Evolutionary conservation across 2,329 filamentous ascomycete species (phyloP).

Genomic region (Cryoendolithus antarcticus): DNA sequence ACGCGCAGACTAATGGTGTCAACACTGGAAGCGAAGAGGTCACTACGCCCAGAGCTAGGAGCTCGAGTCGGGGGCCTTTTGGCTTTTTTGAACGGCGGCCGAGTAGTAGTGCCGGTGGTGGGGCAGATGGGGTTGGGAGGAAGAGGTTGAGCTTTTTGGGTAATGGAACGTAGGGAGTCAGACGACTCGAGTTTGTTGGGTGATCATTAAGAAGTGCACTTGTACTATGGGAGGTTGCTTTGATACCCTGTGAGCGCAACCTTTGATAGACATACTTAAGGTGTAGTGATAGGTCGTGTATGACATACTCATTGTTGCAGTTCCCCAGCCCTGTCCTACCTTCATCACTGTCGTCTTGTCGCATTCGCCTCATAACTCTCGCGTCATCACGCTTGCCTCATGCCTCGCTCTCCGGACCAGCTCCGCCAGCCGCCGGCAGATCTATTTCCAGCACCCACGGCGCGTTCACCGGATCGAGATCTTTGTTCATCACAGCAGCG

Average conservation of each 20-base stretch:
- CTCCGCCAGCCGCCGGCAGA: conserved; percentile 10
- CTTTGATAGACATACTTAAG: too few relatives aligned
- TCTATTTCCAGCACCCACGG: conserved; percentile 47
- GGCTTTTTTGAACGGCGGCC: conserved; percentile 5
- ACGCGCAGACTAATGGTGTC: conserved; percentile 6
- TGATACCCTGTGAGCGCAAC: too few relatives aligned
- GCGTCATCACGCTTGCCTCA: background rate
- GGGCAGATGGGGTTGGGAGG: conserved; percentile 47
- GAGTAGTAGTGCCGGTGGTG: conserved; percentile 1
- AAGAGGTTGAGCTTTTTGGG: conserved; percentile 70
- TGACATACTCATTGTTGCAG: too few relatives aligned
- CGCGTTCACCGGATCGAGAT: conserved; percentile 37
- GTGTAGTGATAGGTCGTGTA: too few relatives aligned
- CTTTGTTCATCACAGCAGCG: conserved; percentile 42
- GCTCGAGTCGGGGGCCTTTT: conserved; percentile 2
- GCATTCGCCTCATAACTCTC: too few relatives aligned
- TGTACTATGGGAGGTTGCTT: too few relatives aligned
- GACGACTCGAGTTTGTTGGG: too few relatives aligned
- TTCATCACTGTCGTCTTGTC: too few relatives aligned
- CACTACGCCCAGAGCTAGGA: conserved; percentile 7
- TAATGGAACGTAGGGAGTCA: conserved; percentile 53
- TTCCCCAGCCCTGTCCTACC: too few relatives aligned
- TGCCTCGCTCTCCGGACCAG: background rate
- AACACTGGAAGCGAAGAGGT: conserved; percentile 4
- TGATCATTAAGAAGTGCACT: too few relatives aligned